Base-by-base conservation (phyloP, 768 basidiomycete species). In the Asterophora parasitica region DNA sequence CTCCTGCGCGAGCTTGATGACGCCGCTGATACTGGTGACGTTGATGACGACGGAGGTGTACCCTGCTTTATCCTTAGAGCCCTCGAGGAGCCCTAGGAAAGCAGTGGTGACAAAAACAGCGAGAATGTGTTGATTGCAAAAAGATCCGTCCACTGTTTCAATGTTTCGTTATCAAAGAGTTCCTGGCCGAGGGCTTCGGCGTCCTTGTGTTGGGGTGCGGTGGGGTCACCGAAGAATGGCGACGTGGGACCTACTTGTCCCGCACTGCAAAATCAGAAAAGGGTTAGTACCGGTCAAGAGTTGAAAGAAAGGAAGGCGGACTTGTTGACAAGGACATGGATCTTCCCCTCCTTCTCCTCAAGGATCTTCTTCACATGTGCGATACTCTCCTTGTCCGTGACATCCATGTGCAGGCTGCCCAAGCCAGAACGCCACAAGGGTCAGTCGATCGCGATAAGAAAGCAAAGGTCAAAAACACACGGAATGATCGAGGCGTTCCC, bases 291-390 rank as follows among this genome's bases (percentile, higher is more conserved):
- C 23, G 23, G 23, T 23, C 23, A 6, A 23, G 8, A 37, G 12
- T 33, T n/a, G n/a, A n/a, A n/a, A n/a, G n/a, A n/a, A n/a, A 10
- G 32, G 12, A 19, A 23, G 27, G 57, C 76, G 34, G 49, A 91
- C 88, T 91, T 91, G 70, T 92, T 92, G 30, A 91, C 79, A 4
- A 92, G 76, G 44, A 90, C 77, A 57, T 92, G 86, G 34, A 92
- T 59, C 54, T 74, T 85, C 23, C 86, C 85, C 40, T 90, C 83
- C 50, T 72, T 72, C 42, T 73, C 65, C 55, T 78, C 69, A 33
- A 88, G 73, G 9, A 68, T 39, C 32, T 76, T 70, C 51, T 83
- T 81, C 4, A 70, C 81, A 9, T 62, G 65, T 41, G 67, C 52
- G 44, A 92, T 92, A 48, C 84, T 85, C 37, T 74, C 70, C 57